Percentiles rank a stretch among this genome's conserved stretches.
Evolutionary conservation across 1,139 yeast species (phyloP).

Genomic region (Pichia sp.): DNA sequence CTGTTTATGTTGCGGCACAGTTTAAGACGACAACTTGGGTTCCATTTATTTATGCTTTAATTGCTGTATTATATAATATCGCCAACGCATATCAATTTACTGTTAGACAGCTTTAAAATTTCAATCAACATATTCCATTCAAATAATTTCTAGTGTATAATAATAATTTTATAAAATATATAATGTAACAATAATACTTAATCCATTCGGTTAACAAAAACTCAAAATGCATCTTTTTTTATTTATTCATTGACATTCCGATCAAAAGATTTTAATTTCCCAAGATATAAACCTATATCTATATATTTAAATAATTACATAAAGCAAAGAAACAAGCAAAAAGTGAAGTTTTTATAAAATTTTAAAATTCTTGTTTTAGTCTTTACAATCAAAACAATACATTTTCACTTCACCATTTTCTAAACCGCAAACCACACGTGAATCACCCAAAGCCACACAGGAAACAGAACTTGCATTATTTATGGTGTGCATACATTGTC

Average conservation of each 20-base stretch:
- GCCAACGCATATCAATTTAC: slow-evolving; percentile 57
- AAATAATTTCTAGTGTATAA: too few relatives aligned
- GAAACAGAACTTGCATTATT: slow-evolving; percentile 72
- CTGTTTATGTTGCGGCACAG: slow-evolving; percentile 69
- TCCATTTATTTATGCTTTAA: slow-evolving; percentile 74
- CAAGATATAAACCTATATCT: too few relatives aligned
- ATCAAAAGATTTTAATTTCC: too few relatives aligned
- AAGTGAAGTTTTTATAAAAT: too few relatives aligned
- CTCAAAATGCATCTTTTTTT: too few relatives aligned
- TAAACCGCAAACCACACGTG: slow-evolving; percentile 83
- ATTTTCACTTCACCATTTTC: slow-evolving; percentile 80
- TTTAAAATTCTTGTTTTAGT: slow-evolving; percentile 1
- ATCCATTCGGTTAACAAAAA: too few relatives aligned
- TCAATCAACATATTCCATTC: too few relatives aligned
- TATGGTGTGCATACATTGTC: slow-evolving; percentile 90
- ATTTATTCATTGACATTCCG: too few relatives aligned
- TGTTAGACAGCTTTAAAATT: too few relatives aligned
- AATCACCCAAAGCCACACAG: slow-evolving; percentile 86
- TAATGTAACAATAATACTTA: too few relatives aligned
- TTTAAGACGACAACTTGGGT: slow-evolving; percentile 92
- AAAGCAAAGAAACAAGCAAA: background rate
- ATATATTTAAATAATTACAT: background rate
- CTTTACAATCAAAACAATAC: slow-evolving; percentile 60
- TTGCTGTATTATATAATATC: slow-evolving; percentile 60
- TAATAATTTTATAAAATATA: too few relatives aligned